These are phyloP conservation scores for Rhodofomes roseus DNA, from an alignment of 1,284 basidiomycete genomes.

Conservation along the genomic window DNA sequence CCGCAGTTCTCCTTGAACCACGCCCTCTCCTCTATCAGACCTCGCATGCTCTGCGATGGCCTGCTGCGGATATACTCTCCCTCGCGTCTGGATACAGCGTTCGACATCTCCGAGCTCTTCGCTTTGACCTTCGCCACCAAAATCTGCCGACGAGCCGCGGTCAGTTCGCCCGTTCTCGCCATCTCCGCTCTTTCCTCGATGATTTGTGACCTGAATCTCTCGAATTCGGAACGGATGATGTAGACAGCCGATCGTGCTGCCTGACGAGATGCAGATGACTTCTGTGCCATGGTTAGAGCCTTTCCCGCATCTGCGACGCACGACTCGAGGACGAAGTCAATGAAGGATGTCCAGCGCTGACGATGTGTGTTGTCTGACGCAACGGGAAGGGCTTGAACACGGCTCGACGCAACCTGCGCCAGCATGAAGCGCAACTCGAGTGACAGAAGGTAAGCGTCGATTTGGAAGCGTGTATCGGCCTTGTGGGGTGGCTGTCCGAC, in stretches of 20 bases:
- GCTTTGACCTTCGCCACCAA: conserved; percentile 15
- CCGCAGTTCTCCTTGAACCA: conserved; percentile 38
- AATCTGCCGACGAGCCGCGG: conserved; percentile 7
- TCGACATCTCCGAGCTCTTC: conserved; percentile 8
- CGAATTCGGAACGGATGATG: conserved; percentile 33
- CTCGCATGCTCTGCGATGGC: conserved; percentile 10
- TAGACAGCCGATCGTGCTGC: conserved; percentile 33
- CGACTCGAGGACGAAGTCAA: conserved; percentile 37
- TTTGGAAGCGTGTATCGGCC: conserved; percentile 48
- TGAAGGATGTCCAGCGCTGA: conserved; percentile 34
- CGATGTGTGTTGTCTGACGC: conserved; percentile 9
- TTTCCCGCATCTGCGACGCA: conserved; percentile 39
- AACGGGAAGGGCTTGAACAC: conserved; percentile 13
- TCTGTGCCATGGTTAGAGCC: conserved; percentile 35
- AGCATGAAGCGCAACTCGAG: conserved; percentile 43
- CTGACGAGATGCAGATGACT: conserved; percentile 33
- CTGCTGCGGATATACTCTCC: conserved; percentile 11
- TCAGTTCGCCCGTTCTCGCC: not conserved
- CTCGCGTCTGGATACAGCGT: not conserved
- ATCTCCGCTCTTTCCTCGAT: conserved; percentile 9
- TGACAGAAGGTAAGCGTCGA: conserved; percentile 50
- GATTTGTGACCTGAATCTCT: conserved; percentile 34
- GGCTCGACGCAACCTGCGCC: conserved; percentile 25
- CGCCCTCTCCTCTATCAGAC: conserved; percentile 22
- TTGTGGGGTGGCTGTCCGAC: conserved; percentile 51